Base-by-base conservation (phyloP, 2,329 filamentous ascomycete species). In the Colletotrichum sp. region DNA sequence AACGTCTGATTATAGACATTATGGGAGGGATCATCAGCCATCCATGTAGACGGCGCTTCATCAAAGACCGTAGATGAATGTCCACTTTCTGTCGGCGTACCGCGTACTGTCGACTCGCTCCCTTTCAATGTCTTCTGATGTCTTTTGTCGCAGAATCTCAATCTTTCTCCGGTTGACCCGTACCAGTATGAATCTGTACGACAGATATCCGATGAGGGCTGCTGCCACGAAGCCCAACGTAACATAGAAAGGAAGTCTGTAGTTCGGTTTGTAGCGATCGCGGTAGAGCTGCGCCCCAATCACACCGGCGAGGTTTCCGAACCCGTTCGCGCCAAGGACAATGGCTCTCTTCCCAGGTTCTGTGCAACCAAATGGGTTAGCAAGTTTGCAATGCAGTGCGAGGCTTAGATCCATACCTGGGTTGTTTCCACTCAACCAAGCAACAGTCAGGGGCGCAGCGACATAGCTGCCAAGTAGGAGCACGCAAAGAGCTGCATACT, bases 251-350 rank as follows among this genome's bases (percentile, higher is more conserved):
- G 84, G 83, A 8, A 78, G 69, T 28, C 77, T 72, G 77, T 85
- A 86, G 24, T 72, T 76, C 2, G 84, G 83, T 18, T 79, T 81
- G 69, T 83, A 84, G 71, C 80, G 76, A 9, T 80, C 75, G 26
- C 80, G 78, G 72, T 81, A 84, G 9, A 84, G 72, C 70, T 79
- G 78, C 26, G 81, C 79, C 12, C 81, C 82, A 49, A 84, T 77
- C 12, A 84, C 80, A 16, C 83, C 83, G 2, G 82, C 81, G 30
- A 84, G 77, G 64, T 84, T 84, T 5, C 83, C 83, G 80, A 80
- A 83, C 10, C 83, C 83, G 71, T 84, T 84, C 57, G 82, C 80
- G 24, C 83, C 83, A 57, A 84, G 78, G 21, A 83, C 78, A n/a
- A 84, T 78, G 4, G 81, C 79, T 9, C 83, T 78, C 71, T 83